Evolutionary conservation across 108 stramenopile species (phyloP).

Genomic region (Cylindrotheca fusiformis): DNA sequence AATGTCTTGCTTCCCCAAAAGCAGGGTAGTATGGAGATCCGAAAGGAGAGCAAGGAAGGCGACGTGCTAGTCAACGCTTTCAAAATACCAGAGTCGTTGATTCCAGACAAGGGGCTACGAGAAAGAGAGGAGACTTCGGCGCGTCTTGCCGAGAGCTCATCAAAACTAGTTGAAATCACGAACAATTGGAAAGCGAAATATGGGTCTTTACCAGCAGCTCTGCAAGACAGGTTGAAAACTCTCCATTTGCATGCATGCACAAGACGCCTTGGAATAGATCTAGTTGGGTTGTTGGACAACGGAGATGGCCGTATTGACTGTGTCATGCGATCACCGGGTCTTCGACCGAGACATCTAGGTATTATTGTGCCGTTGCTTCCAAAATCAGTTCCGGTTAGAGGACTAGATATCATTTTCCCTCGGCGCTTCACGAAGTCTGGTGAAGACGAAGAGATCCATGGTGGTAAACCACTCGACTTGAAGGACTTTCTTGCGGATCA

Average conservation of each 20-base stretch:
- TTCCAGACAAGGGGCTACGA: constrained; percentile 52
- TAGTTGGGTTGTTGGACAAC: constrained; percentile 59
- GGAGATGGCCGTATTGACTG: constrained; percentile 49
- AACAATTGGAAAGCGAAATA: constrained; percentile 74
- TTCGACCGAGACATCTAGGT: constrained; percentile 81
- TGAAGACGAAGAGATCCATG: constrained; percentile 55
- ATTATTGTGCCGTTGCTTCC: constrained; percentile 64
- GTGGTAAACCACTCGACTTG: constrained; percentile 69
- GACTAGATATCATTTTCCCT: constrained; percentile 75
- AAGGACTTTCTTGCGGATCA: constrained; percentile 38
- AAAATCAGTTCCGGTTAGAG: constrained; percentile 53
- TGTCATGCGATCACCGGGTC: constrained; percentile 75
- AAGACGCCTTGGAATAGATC: constrained; percentile 76
- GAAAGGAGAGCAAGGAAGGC: constrained; percentile 22
- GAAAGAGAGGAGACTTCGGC: constrained; percentile 57
- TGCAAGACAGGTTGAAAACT: constrained; percentile 74
- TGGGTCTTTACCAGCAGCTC: constrained; percentile 61
- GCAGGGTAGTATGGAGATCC: constrained; percentile 62
- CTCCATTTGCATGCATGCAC: constrained; percentile 85
- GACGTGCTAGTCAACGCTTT: constrained; percentile 36
- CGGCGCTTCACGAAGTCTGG: constrained; percentile 55
- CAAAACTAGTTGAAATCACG: constrained; percentile 70
- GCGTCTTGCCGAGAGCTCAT: constrained; percentile 76
- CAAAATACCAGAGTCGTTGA: constrained; percentile 61
- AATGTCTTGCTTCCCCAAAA: constrained; percentile 66